phyloP scores from a whole-genome alignment of 1,139 yeast species.

The Yamadazyma triangularis region DNA sequence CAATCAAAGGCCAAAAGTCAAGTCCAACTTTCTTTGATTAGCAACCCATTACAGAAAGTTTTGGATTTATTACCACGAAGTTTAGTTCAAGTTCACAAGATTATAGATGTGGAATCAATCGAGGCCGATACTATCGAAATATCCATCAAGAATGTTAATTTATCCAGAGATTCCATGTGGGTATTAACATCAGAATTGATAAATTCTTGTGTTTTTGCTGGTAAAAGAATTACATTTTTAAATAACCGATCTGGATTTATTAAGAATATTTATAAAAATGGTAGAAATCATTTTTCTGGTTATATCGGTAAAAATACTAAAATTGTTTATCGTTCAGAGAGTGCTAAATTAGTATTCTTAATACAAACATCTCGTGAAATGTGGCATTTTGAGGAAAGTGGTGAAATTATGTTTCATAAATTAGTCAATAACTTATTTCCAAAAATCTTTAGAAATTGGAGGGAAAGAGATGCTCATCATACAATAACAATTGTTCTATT shows the following conservation, averaged over 20 bases:
- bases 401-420: conserved; percentile 90
- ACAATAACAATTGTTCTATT: conserved; percentile 85
- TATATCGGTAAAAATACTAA: conserved; percentile 74
- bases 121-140: conserved; percentile 82
- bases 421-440: conserved; percentile 89
- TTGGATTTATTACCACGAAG: conserved; percentile 69
- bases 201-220: conserved; percentile 60
- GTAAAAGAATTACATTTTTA: conserved; percentile 62
- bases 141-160: conserved; percentile 71
- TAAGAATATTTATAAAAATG: conserved; percentile 65
- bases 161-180: conserved; percentile 96
- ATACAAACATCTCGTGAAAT: conserved; percentile 90
- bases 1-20: conserved; percentile 13
- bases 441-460: conserved; percentile 83
- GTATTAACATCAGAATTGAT: conserved; percentile 59
- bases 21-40: conserved; percentile 50
- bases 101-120: conserved; percentile 34
- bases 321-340: conserved; percentile 82
- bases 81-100: conserved; percentile 48
- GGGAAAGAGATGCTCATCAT: conserved; percentile 82
- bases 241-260: conserved; percentile 58
- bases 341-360: conserved; percentile 77
- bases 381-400: conserved; percentile 98
- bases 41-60: conserved; percentile 58
- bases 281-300: conserved; percentile 57